Evolutionary conservation across 805 yeast species (phyloP), one percentile per base, ranked within the genome.

Genomic region (Wickerhamiella azyma): DNA sequence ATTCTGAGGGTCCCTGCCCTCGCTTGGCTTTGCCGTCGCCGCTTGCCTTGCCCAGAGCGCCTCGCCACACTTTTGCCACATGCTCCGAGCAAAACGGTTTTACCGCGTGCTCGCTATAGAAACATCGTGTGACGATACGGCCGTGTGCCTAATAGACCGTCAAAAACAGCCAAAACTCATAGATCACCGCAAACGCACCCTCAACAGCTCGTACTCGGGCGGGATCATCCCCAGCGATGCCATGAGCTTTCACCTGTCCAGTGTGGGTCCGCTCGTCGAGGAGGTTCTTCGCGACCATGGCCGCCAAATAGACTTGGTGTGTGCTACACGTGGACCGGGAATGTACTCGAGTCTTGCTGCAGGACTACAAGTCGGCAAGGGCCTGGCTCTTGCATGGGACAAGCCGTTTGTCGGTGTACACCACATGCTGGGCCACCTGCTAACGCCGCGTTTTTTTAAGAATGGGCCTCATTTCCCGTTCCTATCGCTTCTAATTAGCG

Each of bases 301-400:
- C 51, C 26, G 50, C 55, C 40, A 62, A 67, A 54, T 60, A 0
- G 94, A 84, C 58, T 59, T 92, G 39, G 72, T 92, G 1, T 82
- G 94, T 60, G 94, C 81, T 4, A 92, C 98, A 0, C 66, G 94
- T 53, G 98, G 98, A 0, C 98, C 98, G 0, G 98, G 98, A 0
- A 85, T 92, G 96, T 74, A 78, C 8, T 96, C 96, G 0, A 81
- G 94, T 0, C 66, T 92, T 11, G 72, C 85, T 9, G 80, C 85
- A 0, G 94, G 96, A 1, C 67, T 82, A 19, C 92, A 83, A 56
- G 63, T 85, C 36, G 94, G 94, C 0, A 81, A 85, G 55, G 98
- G 97, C 0, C 65, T 92, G 10, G 66, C 86, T 1, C 64, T 81
- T 0, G 96, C 88, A 0, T 81, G 85, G 81, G 61, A 72, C 11